Evolutionary conservation across 768 basidiomycete genomes (phyloP).

Genomic region (Crepidotus variabilis): DNA sequence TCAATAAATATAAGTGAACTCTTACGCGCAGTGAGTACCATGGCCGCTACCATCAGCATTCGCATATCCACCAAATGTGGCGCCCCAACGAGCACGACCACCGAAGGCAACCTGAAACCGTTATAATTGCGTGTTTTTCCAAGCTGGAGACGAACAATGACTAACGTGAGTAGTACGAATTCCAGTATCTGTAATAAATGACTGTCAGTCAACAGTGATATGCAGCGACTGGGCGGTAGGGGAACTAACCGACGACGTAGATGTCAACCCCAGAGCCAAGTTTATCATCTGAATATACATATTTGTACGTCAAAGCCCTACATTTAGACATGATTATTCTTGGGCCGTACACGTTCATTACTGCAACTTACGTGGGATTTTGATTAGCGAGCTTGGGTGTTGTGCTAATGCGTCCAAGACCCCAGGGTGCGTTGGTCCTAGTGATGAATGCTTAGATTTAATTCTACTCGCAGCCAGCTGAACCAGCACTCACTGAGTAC

Average conservation of each 20-base stretch:
- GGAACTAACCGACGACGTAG: slow-evolving; percentile 19
- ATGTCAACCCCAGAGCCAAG: slow-evolving; percentile 20
- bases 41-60: slow-evolving; percentile 34
- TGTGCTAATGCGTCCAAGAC: slow-evolving; percentile 15
- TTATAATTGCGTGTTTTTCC: slow-evolving; percentile 5
- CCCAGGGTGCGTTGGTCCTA: slow-evolving; percentile 23
- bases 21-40: slow-evolving; percentile 35
- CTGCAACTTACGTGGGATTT: not conserved
- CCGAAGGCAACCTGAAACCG: slow-evolving; percentile 14
- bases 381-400: not conserved
- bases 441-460: not conserved
- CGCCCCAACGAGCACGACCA: slow-evolving; percentile 18
- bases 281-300: slow-evolving; percentile 4
- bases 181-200: slow-evolving; percentile 1
- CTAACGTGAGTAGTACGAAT: slow-evolving; percentile 1
- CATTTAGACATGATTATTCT: not conserved
- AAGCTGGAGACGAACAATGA: not conserved
- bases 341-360: not conserved
- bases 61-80: slow-evolving; percentile 21
- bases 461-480: not conserved
- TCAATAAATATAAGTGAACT: not conserved
- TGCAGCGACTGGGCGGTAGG: not conserved
- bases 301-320: slow-evolving; percentile 11
- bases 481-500: slow-evolving; percentile 17
- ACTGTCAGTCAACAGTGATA: not conserved